Percentiles rank a stretch among this genome's conserved stretches.
Evolutionary conservation across 2,329 filamentous ascomycete genomes (phyloP).

Genomic region (Aspergillus sp.): DNA sequence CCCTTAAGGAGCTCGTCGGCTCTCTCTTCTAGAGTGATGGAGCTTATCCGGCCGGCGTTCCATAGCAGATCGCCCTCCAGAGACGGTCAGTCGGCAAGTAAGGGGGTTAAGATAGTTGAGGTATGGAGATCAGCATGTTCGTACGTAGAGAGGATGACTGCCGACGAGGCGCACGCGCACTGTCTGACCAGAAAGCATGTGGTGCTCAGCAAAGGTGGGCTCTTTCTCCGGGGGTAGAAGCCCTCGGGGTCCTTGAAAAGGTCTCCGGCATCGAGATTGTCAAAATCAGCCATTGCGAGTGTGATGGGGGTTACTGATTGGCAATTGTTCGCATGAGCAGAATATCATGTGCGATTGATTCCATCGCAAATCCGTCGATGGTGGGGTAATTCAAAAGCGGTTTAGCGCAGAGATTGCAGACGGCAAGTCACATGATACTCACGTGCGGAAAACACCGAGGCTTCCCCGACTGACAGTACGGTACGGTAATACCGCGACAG

Average conservation of each 20-base stretch:
- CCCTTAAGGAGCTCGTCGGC: slow-evolving; percentile 55
- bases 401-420: too few species aligned
- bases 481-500: neutral
- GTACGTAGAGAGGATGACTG: slow-evolving; percentile 78
- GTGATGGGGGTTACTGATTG: slow-evolving; percentile 1
- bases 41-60: slow-evolving; percentile 79
- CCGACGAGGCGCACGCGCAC: slow-evolving; percentile 76
- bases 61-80: slow-evolving; percentile 74
- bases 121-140: slow-evolving; percentile 11
- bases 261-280: slow-evolving; percentile 36
- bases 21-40: slow-evolving; percentile 70
- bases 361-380: too few species aligned
- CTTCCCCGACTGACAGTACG: too few species aligned
- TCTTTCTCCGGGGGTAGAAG: slow-evolving; percentile 73
- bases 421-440: too few species aligned
- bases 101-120: neutral
- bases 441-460: too few species aligned
- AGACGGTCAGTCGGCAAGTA: slow-evolving; percentile 14
- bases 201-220: slow-evolving; percentile 68
- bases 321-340: neutral
- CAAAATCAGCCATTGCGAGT: slow-evolving; percentile 17
- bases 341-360: too few species aligned
- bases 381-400: too few species aligned
- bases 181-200: slow-evolving; percentile 59
- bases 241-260: slow-evolving; percentile 78